Conservation (phyloP, 2,329 filamentous ascomycete genomes). For the Beauveria sp. region DNA sequence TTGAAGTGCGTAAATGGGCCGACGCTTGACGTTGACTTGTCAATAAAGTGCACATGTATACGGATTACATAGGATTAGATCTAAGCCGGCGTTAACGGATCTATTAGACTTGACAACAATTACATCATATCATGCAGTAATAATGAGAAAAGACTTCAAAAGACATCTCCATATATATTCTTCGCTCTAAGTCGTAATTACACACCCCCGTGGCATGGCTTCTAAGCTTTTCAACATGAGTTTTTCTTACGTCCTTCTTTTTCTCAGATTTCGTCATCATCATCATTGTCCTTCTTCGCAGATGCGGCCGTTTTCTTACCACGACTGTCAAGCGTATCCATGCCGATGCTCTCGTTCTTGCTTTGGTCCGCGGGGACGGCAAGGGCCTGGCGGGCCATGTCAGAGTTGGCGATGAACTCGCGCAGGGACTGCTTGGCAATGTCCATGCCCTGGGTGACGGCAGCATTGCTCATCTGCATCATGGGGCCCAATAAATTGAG, state of each 20-base stretch:
- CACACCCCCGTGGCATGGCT: neutral
- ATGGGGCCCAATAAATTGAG: slow-evolving; percentile 96
- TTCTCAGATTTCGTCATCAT: slow-evolving; percentile 49
- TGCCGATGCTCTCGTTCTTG: slow-evolving; percentile 41
- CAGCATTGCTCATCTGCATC: slow-evolving; percentile 88
- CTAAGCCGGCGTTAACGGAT: neutral
- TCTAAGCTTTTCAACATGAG: slow-evolving; percentile 10
- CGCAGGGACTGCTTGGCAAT: slow-evolving; percentile 87
- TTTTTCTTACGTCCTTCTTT: neutral
- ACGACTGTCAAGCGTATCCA: slow-evolving; percentile 53
- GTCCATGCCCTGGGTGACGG: slow-evolving; percentile 75
- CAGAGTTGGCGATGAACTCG: slow-evolving; percentile 82
- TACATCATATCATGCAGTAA: neutral
- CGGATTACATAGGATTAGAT: neutral
- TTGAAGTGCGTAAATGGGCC: slow-evolving; percentile 26
- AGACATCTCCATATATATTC: slow-evolving; percentile 3
- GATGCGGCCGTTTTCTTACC: slow-evolving; percentile 42
- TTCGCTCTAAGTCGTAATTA: slow-evolving; percentile 4
- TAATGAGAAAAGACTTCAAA: slow-evolving; percentile 1
- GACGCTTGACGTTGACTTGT: neutral
- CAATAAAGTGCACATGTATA: neutral
- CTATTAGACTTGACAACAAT: neutral
- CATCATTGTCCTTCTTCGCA: slow-evolving; percentile 33
- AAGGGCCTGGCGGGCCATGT: slow-evolving; percentile 75
- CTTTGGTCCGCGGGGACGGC: slow-evolving; percentile 55